phyloP scores from a whole-genome alignment of 345 rosid species.

The Eucalyptus curtisii region DNA sequence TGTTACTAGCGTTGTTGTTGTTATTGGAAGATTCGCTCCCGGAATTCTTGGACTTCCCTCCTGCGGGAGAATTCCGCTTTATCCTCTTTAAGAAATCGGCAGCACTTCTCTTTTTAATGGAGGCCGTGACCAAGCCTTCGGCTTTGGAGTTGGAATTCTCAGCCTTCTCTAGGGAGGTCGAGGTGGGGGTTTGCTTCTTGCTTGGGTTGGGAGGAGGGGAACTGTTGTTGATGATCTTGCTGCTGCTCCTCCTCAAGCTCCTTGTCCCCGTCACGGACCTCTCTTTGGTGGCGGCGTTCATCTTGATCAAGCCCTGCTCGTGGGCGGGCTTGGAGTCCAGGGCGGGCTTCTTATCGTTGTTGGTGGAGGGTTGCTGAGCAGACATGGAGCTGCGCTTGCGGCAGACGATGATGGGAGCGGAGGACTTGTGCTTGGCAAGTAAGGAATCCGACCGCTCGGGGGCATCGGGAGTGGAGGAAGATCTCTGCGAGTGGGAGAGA shows the following conservation, averaged over 20 bases:
- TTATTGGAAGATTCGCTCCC: not conserved
- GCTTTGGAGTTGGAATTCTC: not conserved
- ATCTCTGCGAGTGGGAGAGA: not conserved
- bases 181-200: conserved; percentile 20
- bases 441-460: conserved; percentile 34
- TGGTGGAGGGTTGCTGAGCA: conserved; percentile 15
- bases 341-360: conserved; percentile 1
- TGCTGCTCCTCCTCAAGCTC: conserved; percentile 46
- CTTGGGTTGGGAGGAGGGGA: not conserved
- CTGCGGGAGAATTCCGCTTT: conserved; percentile 33
- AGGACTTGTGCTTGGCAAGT: conserved; percentile 26
- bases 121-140: conserved; percentile 1
- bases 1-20: not conserved
- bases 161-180: conserved; percentile 12
- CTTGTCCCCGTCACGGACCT: conserved; percentile 38
- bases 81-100: conserved; percentile 65
- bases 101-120: conserved; percentile 50
- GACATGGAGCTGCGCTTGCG: conserved; percentile 43
- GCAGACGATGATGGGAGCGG: conserved; percentile 35
- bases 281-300: conserved; percentile 19
- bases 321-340: not conserved
- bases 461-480: conserved; percentile 2
- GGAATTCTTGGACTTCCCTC: conserved; percentile 16
- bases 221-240: conserved; percentile 4
- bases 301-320: conserved; percentile 14